phyloP scores from a whole-genome alignment of 2,329 filamentous ascomycete genomes.

The Colletotrichum tropicale region DNA sequence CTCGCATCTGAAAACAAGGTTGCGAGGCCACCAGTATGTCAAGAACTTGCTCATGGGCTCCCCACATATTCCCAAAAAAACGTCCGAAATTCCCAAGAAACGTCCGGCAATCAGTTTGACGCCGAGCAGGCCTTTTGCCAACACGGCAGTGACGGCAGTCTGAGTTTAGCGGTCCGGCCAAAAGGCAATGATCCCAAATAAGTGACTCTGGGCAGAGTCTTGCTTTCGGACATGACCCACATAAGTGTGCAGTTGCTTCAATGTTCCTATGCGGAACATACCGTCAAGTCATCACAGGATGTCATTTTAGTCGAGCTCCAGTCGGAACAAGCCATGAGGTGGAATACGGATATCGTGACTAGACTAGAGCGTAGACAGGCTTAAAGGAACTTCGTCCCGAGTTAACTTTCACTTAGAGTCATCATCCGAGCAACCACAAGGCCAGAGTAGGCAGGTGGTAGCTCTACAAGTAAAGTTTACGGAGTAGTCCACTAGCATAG shows the following conservation, averaged over 20 bases:
- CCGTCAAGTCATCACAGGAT: not conserved
- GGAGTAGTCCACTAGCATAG: not conserved
- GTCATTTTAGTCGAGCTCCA: not conserved
- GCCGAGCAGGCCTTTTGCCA: not conserved
- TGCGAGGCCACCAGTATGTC: not conserved
- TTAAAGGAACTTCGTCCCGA: not conserved
- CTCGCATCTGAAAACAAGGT: too few relatives aligned
- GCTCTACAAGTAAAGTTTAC: not conserved
- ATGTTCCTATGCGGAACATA: not conserved
- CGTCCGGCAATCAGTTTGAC: not conserved
- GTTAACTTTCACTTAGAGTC: not conserved
- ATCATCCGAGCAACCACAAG: not conserved
- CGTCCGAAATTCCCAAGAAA: not conserved
- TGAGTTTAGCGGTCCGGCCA: not conserved
- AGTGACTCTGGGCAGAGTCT: not conserved
- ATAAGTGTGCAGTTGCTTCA: not conserved
- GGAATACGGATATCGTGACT: not conserved
- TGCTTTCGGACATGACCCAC: not conserved
- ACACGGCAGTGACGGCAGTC: not conserved
- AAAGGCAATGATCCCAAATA: not conserved
- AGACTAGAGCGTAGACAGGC: fast-evolving
- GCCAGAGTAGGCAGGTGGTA: not conserved
- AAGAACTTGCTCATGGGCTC: not conserved
- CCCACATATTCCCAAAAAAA: not conserved
- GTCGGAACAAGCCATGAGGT: not conserved